Evolutionary conservation across 2,329 filamentous ascomycete species (phyloP).

Genomic region (Sporothrix schenckii): DNA sequence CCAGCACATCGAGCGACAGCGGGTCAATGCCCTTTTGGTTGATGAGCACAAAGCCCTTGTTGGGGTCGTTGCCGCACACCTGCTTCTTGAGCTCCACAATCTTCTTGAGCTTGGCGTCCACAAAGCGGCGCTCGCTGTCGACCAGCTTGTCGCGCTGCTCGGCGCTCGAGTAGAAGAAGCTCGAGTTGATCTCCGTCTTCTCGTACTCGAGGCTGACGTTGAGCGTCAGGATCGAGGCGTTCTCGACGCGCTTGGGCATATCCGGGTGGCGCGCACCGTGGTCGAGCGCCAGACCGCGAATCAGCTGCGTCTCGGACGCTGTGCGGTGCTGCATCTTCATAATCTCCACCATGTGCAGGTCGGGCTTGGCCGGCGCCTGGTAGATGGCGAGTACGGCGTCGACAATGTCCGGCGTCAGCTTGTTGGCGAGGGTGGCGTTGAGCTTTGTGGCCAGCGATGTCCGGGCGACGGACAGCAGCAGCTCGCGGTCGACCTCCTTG

Average conservation of each 20-base stretch:
- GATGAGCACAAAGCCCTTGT: conserved; percentile 95
- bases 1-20: conserved; percentile 89
- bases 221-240: conserved; percentile 90
- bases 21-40: conserved; percentile 99
- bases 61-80: conserved; percentile 88
- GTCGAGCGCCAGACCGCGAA: conserved; percentile 88
- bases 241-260: conserved; percentile 96
- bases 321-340: conserved; percentile 99
- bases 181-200: conserved; percentile 98
- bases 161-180: conserved; percentile 97
- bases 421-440: conserved; percentile 82
- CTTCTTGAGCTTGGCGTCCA: conserved; percentile 94
- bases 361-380: conserved; percentile 84
- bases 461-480: conserved; percentile 87
- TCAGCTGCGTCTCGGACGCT: conserved; percentile 93
- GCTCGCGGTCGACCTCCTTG: conserved; percentile 86
- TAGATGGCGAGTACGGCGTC: conserved; percentile 96
- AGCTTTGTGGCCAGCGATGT: conserved; percentile 96
- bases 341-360: conserved; percentile 98
- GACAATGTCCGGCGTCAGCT: conserved; percentile 92
- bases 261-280: conserved; percentile 96
- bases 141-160: conserved; percentile 98
- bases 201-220: conserved; percentile 98
- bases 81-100: conserved; percentile 98
- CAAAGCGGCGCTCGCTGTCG: conserved; percentile 92